Base-by-base conservation (phyloP, 1,284 basidiomycete species). In the Xanthoconium separans region DNA sequence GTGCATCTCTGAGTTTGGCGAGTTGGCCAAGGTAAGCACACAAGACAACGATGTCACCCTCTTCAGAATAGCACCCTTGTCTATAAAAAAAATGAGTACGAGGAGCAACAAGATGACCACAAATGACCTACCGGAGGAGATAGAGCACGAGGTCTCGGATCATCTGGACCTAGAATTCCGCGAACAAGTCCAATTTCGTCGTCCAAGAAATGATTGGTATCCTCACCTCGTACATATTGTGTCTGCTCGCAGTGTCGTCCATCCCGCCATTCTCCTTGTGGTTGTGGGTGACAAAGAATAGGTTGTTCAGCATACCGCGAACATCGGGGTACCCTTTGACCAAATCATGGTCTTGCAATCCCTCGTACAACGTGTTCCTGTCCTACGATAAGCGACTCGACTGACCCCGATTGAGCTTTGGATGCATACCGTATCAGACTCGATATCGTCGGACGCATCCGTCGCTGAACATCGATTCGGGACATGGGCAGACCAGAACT, bases 11-110 rank as follows among this genome's bases (percentile, higher is more conserved):
- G 12, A 90, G 73, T 33, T 77, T 76, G 3, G 80, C 77, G 2
- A 91, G 74, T 61, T 91, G 89, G 0, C 89, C 87, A 4, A 89
- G 78, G 62, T 91, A 91, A 0, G 87, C 86, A 60, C 85, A 88
- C 11, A 91, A 70, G 9, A 91, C 83, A 9, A 85, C 87, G 36
- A 91, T 88, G 57, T 89, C 84, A 2, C 87, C 87, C 34, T 83
- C 78, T 10, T 74, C 63, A 1, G 76, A 77, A 60, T 85, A 85
- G 40, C 71, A 75, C 0, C 83, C 82, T 70, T 85, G 83, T 40
- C 80, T 84, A 44, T 2, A 1, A 8, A 34, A 54, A 58, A 15
- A 12, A 6, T 61, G 13, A 54, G n/a, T 30, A 8, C 16, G 13
- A 44, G 27, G 24, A 44, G 47, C 36, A 10, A 18, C 18, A 5